phyloP scores from a whole-genome alignment of 352 stramenopile species.

The Globisporangium acanthophoron region DNA sequence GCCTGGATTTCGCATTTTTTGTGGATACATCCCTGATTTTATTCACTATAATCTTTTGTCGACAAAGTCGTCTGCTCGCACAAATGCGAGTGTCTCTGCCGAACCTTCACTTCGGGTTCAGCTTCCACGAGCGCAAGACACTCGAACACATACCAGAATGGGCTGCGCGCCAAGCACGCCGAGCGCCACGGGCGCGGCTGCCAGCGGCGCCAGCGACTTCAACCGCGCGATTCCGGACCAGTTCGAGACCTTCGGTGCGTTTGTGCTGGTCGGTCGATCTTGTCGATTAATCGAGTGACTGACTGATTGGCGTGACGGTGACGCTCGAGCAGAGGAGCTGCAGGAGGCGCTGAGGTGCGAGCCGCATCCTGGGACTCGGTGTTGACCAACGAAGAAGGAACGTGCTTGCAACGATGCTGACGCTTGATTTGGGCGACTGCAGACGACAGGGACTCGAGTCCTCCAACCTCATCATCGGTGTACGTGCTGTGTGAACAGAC shows the following conservation, averaged over 20 bases:
- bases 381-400: background rate
- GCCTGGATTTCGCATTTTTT: background rate
- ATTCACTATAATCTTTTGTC: background rate
- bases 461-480: constrained; percentile 62
- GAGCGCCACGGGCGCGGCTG: background rate
- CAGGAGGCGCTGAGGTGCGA: constrained; percentile 48
- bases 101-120: background rate
- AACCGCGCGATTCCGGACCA: constrained; percentile 48
- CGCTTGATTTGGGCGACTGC: background rate
- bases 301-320: background rate
- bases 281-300: background rate
- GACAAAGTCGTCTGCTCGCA: background rate
- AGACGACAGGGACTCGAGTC: constrained; percentile 56
- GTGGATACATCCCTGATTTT: background rate
- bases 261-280: background rate
- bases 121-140: background rate
- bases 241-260: constrained; percentile 57
- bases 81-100: background rate
- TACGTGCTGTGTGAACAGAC: constrained; percentile 14
- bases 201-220: constrained; percentile 7
- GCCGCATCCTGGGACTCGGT: no score
- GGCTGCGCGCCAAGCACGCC: constrained; percentile 20
- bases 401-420: background rate
- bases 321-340: constrained; percentile 40
- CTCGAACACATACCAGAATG: constrained; percentile 10